phyloP scores from a whole-genome alignment of 768 basidiomycete genomes.

The Imleria badia region DNA sequence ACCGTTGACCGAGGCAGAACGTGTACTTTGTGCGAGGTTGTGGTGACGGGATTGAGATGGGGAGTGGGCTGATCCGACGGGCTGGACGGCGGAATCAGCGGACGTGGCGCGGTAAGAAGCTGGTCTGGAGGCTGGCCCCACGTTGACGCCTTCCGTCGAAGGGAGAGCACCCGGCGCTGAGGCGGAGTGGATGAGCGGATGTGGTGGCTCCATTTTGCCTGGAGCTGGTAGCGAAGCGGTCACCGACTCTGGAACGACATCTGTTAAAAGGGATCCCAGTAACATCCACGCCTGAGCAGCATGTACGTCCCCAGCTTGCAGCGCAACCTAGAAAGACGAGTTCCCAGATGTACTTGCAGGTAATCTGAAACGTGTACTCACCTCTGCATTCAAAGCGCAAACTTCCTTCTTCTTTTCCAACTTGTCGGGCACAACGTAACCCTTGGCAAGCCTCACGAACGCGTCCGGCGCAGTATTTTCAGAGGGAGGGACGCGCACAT shows the following conservation, averaged over 20 bases:
- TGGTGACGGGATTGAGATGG: constrained; percentile 22
- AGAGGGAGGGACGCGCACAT: constrained; percentile 21
- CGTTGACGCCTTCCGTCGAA: constrained; percentile 13
- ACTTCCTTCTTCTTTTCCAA: constrained; percentile 42
- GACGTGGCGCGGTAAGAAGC: constrained; percentile 27
- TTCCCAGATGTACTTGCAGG: not conserved
- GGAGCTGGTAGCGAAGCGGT: constrained; percentile 27
- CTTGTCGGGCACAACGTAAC: constrained; percentile 48
- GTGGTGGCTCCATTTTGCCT: constrained; percentile 15
- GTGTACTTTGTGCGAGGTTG: constrained; percentile 8
- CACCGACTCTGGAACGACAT: constrained; percentile 42
- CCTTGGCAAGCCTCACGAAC: constrained; percentile 61
- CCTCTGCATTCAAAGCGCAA: constrained; percentile 64
- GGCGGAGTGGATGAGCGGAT: constrained; percentile 37
- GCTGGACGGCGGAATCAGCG: constrained; percentile 22
- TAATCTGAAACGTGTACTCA: constrained; percentile 16
- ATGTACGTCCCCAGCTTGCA: constrained; percentile 52
- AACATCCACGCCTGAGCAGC: constrained; percentile 70
- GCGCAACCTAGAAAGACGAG: constrained; percentile 45
- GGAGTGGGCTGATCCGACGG: constrained; percentile 16
- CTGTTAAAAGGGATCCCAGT: constrained; percentile 53
- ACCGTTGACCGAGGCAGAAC: constrained; percentile 19
- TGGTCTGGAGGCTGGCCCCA: constrained; percentile 17
- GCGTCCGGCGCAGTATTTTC: constrained; percentile 33
- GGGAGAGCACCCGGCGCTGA: constrained; percentile 45